phyloP scores from a whole-genome alignment of 176 grass and related monocot species.

The maize (Zea mays) region DNA sequence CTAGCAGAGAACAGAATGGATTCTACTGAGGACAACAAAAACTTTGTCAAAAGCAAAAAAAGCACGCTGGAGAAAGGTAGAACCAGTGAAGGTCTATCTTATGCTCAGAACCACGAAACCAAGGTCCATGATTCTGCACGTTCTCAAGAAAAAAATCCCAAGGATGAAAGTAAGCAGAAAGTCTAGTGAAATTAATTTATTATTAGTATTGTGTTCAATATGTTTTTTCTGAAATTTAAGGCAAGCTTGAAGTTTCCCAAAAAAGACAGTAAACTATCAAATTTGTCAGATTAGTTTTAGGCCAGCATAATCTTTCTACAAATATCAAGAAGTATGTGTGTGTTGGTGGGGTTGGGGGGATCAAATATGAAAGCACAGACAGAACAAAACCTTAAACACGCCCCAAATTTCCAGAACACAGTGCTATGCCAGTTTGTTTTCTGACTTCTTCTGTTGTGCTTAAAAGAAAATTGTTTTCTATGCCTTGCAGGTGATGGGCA shows the following conservation, averaged over 20 bases:
- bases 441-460: constrained; percentile 1
- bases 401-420: constrained; percentile 14
- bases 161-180: constrained; percentile 52
- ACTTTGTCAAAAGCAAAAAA: constrained; percentile 42
- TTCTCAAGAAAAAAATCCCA: constrained; percentile 41
- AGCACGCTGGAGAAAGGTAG: constrained; percentile 27
- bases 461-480: constrained; percentile 34
- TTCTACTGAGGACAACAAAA: constrained; percentile 36
- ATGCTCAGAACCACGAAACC: constrained; percentile 32
- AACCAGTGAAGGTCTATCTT: constrained; percentile 31
- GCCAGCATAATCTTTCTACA: constrained; percentile 9
- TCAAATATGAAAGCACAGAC: constrained; percentile 12
- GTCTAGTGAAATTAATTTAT: constrained; percentile 10
- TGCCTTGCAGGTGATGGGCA: constrained; percentile 46
- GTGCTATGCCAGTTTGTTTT: background rate
- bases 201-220: constrained; percentile 20
- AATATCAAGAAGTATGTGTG: background rate
- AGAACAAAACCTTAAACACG: constrained; percentile 1
- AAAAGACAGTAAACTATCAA: background rate
- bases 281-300: constrained; percentile 4
- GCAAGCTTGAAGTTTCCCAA: background rate
- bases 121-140: constrained; percentile 15
- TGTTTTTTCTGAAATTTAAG: background rate
- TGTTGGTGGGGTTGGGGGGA: background rate
- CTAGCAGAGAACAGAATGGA: constrained; percentile 22